These are phyloP conservation scores for Camelina laxa DNA, from an alignment of 345 rosid genomes.

Conservation along the genomic window DNA sequence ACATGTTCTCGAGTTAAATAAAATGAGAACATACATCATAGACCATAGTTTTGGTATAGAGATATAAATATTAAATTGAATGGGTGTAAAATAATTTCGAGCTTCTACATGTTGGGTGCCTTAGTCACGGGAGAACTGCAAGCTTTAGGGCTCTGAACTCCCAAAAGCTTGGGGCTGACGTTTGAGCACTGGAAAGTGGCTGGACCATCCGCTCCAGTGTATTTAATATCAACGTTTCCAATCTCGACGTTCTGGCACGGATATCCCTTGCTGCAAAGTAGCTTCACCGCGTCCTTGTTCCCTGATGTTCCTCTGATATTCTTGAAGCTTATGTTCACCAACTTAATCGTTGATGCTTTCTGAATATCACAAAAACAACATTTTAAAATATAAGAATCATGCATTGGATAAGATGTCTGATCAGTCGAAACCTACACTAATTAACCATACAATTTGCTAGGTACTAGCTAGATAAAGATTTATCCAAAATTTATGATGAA, in stretches of 20 bases:
- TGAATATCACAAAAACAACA: background rate
- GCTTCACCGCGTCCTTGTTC: slow-evolving; percentile 50
- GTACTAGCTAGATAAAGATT: background rate
- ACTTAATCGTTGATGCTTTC: slow-evolving; percentile 41
- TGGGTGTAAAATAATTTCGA: slow-evolving; percentile 15
- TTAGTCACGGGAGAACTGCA: slow-evolving; percentile 36
- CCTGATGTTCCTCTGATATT: slow-evolving; percentile 55
- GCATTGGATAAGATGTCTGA: too few relatives aligned
- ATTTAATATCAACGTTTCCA: slow-evolving; percentile 47
- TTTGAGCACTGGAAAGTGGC: slow-evolving; percentile 50
- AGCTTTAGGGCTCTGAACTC: slow-evolving; percentile 42
- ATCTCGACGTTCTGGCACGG: slow-evolving; percentile 54
- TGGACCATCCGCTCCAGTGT: slow-evolving; percentile 44
- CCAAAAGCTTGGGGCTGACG: slow-evolving; percentile 48
- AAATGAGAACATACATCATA: slow-evolving; percentile 27
- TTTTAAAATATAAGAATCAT: too few relatives aligned
- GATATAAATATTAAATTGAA: background rate
- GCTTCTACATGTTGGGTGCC: slow-evolving; percentile 28
- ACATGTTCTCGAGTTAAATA: background rate
- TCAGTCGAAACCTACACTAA: too few relatives aligned
- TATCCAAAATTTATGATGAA: background rate
- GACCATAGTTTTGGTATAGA: slow-evolving; percentile 3
- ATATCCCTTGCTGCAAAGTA: slow-evolving; percentile 52
- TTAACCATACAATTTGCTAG: too few relatives aligned
- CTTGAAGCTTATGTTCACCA: slow-evolving; percentile 36